phyloP scores from a whole-genome alignment of 2,329 filamentous ascomycete genomes.

The Emergomyces pasteurianus region DNA sequence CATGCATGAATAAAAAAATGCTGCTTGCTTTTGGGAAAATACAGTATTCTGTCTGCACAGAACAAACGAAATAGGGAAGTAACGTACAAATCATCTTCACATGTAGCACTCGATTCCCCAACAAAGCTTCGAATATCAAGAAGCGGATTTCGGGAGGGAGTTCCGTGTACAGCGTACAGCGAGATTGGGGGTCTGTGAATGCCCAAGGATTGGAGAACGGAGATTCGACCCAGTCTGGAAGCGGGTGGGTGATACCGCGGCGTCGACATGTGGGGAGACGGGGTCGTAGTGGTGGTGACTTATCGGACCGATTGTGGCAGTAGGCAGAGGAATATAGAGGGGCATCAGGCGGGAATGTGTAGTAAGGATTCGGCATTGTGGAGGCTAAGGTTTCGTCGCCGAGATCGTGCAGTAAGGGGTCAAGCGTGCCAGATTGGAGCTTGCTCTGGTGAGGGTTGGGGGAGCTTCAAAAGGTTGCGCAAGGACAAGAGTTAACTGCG shows the following conservation, averaged over 20 bases:
- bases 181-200: background rate
- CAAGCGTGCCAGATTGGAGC: background rate
- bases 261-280: background rate
- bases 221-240: background rate
- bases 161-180: background rate
- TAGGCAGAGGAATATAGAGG: background rate
- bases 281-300: background rate
- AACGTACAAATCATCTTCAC: background rate
- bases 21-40: background rate
- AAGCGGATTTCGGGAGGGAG: background rate
- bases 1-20: no score
- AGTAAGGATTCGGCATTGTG: background rate
- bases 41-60: background rate
- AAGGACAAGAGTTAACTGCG: background rate
- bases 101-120: slow-evolving; percentile 1
- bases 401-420: background rate
- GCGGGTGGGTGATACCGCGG: background rate
- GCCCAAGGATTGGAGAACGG: background rate
- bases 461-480: background rate
- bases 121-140: background rate
- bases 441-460: background rate
- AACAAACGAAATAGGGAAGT: background rate
- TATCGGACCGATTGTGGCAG: background rate
- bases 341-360: slow-evolving; percentile 1
- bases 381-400: background rate